phyloP scores from a whole-genome alignment of 1,139 yeast genomes.

The Saccharomyces hybrid region DNA sequence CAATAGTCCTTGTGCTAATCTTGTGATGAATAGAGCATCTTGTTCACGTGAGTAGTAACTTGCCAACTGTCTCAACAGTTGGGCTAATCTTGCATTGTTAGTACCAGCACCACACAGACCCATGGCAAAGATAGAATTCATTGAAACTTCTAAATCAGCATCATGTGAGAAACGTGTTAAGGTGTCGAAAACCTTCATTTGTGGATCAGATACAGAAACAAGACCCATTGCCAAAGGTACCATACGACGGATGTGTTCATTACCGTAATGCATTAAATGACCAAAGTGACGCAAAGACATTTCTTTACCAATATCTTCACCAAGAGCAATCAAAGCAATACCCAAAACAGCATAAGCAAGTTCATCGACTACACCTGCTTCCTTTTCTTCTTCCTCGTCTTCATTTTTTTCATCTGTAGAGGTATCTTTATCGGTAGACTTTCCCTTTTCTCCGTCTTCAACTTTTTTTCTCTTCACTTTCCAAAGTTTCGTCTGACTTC shows the following conservation, averaged over 20 bases:
- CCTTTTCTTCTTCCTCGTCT: slow-evolving; percentile 38
- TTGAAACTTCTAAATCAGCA: slow-evolving; percentile 88
- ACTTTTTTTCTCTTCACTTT: slow-evolving; percentile 20
- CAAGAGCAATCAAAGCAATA: slow-evolving; percentile 90
- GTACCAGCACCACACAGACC: slow-evolving; percentile 98
- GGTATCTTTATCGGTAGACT: slow-evolving; percentile 12
- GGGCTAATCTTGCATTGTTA: slow-evolving; percentile 95
- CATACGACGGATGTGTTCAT: slow-evolving; percentile 81
- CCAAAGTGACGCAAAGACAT: slow-evolving; percentile 97
- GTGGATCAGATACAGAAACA: slow-evolving; percentile 88
- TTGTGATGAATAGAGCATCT: slow-evolving; percentile 83
- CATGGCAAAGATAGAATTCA: slow-evolving; percentile 92
- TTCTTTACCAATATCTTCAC: slow-evolving; percentile 96
- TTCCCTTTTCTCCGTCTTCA: slow-evolving; percentile 20
- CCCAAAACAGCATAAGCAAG: slow-evolving; percentile 90
- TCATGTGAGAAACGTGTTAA: slow-evolving; percentile 94
- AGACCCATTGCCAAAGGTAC: slow-evolving; percentile 98
- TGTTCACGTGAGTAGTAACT: slow-evolving; percentile 87
- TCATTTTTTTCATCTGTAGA: slow-evolving; percentile 30
- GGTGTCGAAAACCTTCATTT: slow-evolving; percentile 95
- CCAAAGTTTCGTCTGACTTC: slow-evolving; percentile 21
- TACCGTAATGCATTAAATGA: slow-evolving; percentile 96
- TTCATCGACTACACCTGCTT: slow-evolving; percentile 39
- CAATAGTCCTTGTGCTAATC: slow-evolving; percentile 90
- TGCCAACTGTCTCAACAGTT: slow-evolving; percentile 87